Conservation (phyloP, 495 filamentous ascomycete species). For the Bathelium albidoporum region DNA sequence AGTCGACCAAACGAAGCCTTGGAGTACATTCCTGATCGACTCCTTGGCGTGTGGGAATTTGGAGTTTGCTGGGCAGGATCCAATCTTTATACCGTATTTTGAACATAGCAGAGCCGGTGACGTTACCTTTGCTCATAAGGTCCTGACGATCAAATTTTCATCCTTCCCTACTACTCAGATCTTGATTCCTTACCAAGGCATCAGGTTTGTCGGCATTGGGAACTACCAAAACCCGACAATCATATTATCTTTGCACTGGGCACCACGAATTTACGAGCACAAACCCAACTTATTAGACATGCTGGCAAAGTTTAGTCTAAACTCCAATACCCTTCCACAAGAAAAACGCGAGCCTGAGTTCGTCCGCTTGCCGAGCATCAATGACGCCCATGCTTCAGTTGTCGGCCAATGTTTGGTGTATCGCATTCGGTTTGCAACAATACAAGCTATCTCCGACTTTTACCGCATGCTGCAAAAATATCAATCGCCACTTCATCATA, state of each 20-base stretch:
- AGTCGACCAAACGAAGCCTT: not conserved
- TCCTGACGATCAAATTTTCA: slow-evolving; percentile 11
- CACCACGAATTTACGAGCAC: slow-evolving; percentile 19
- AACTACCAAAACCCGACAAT: slow-evolving; percentile 13
- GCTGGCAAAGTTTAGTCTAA: not conserved
- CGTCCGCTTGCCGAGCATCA: slow-evolving; percentile 18
- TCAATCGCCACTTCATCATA: slow-evolving; percentile 15
- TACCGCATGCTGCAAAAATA: slow-evolving; percentile 13
- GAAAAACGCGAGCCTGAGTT: slow-evolving; percentile 1
- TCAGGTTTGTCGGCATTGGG: slow-evolving; percentile 16
- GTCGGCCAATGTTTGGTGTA: slow-evolving; percentile 24
- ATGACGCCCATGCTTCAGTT: slow-evolving; percentile 15
- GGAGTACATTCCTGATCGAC: slow-evolving; percentile 7
- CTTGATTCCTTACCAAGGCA: slow-evolving; percentile 18
- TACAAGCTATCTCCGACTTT: not conserved
- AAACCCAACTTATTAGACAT: not conserved
- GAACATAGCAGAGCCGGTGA: slow-evolving; percentile 7
- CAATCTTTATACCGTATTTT: slow-evolving; percentile 16
- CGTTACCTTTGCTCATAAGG: slow-evolving; percentile 16
- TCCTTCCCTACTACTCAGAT: not conserved
- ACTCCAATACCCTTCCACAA: not conserved
- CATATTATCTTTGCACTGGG: slow-evolving; percentile 8
- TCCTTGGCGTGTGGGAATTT: slow-evolving; percentile 15
- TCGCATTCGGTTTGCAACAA: slow-evolving; percentile 14
- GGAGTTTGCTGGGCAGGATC: slow-evolving; percentile 11